These are phyloP conservation scores for Hypoxylon cercidicola DNA, from an alignment of 495 filamentous ascomycete species.

Conservation along the genomic window DNA sequence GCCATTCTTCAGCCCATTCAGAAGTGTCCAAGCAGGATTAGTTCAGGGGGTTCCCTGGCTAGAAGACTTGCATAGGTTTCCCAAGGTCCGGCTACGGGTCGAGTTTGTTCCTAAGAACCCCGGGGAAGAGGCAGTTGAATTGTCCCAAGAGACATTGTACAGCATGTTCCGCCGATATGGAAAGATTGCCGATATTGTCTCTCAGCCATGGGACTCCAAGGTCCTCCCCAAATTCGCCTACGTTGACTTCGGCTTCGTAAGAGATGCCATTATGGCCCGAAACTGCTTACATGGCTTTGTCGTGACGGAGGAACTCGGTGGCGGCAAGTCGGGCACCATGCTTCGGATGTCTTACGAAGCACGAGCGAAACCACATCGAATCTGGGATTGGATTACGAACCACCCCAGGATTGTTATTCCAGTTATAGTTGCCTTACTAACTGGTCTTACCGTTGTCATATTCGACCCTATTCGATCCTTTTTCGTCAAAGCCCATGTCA, in stretches of 20 bases:
- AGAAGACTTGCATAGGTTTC: constrained; percentile 88
- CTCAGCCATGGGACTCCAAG: constrained; percentile 86
- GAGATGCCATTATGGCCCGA: constrained; percentile 83
- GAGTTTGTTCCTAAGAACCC: constrained; percentile 82
- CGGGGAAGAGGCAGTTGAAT: constrained; percentile 71
- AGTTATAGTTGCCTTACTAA: constrained; percentile 77
- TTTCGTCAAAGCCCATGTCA: constrained; percentile 89
- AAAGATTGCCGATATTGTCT: constrained; percentile 81
- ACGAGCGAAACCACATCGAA: constrained; percentile 75
- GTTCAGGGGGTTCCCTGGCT: constrained; percentile 93
- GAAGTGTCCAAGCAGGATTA: constrained; percentile 70
- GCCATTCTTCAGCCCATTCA: constrained; percentile 90
- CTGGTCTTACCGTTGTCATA: constrained; percentile 85
- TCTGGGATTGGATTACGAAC: constrained; percentile 87
- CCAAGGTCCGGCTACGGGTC: constrained; percentile 76
- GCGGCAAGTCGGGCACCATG: constrained; percentile 76
- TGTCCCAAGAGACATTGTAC: constrained; percentile 90
- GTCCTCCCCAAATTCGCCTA: constrained; percentile 79
- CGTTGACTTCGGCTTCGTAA: constrained; percentile 75
- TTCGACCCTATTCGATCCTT: constrained; percentile 95
- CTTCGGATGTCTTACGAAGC: constrained; percentile 85
- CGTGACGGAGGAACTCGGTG: constrained; percentile 69
- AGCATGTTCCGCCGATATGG: constrained; percentile 90
- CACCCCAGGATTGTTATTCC: constrained; percentile 93
- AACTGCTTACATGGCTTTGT: constrained; percentile 92